Conservation (phyloP, 2,329 filamentous ascomycete genomes). For the Phoma herbarum region DNA sequence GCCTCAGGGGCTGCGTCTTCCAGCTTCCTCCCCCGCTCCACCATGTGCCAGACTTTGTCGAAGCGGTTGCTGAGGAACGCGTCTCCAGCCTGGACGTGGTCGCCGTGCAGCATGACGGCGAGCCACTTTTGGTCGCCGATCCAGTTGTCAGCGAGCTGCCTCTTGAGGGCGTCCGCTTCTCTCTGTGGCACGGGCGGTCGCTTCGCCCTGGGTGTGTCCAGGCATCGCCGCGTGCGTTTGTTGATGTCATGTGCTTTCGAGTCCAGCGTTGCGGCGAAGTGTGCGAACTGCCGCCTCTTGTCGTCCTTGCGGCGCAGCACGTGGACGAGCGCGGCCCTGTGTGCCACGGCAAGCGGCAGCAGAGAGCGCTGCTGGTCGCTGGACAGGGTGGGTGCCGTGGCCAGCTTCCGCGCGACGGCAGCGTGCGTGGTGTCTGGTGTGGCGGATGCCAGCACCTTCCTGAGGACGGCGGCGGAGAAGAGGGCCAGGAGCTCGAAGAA, state of each 20-base stretch:
- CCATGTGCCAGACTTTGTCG: slow-evolving; percentile 73
- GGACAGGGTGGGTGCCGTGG: slow-evolving; percentile 52
- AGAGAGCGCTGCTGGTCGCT: slow-evolving; percentile 55
- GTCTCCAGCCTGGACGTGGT: slow-evolving; percentile 65
- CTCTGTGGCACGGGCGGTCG: slow-evolving; percentile 44
- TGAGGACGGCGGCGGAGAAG: slow-evolving; percentile 85
- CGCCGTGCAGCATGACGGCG: slow-evolving; percentile 73
- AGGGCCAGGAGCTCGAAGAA: slow-evolving; percentile 85
- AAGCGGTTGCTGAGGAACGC: slow-evolving; percentile 73
- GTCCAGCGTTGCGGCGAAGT: slow-evolving; percentile 72
- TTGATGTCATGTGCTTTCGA: slow-evolving; percentile 68
- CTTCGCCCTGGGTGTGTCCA: slow-evolving; percentile 35
- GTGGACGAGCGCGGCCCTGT: slow-evolving; percentile 72
- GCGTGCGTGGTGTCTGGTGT: slow-evolving; percentile 51
- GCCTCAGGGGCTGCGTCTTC: slow-evolving; percentile 63
- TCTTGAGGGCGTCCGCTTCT: slow-evolving; percentile 58
- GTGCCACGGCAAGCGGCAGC: slow-evolving; percentile 73
- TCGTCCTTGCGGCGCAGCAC: slow-evolving; percentile 68
- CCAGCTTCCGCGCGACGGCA: slow-evolving; percentile 61
- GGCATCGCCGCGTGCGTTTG: slow-evolving; percentile 59
- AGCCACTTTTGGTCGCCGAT: slow-evolving; percentile 79
- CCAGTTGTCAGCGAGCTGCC: slow-evolving; percentile 76
- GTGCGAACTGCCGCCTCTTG: slow-evolving; percentile 65
- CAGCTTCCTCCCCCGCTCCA: slow-evolving; percentile 66
- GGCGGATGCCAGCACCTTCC: slow-evolving; percentile 67